Evolutionary conservation across 768 basidiomycete species (phyloP).

Genomic region (Amanita rimosa): DNA sequence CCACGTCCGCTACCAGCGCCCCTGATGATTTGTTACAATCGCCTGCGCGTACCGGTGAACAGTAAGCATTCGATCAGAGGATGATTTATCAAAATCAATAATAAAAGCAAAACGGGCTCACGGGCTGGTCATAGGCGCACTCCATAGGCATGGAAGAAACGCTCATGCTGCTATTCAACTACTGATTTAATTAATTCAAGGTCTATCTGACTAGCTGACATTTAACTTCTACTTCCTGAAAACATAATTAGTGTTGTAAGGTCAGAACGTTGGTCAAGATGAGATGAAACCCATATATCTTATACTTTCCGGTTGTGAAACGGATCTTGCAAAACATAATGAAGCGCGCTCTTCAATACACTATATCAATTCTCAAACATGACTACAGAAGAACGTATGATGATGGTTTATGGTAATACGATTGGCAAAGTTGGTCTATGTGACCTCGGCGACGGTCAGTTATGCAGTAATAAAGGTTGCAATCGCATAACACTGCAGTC

Average conservation of each 20-base stretch:
- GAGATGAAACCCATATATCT: conserved; percentile 39
- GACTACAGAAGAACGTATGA: conserved; percentile 28
- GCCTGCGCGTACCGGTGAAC: no score
- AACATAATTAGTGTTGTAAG: conserved; percentile 26
- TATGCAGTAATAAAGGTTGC: no score
- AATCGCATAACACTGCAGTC: no score
- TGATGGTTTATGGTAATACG: background rate
- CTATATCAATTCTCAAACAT: conserved; percentile 26
- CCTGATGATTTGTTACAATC: background rate
- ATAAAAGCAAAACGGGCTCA: conserved; percentile 38
- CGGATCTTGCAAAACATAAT: conserved; percentile 28
- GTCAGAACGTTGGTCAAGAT: conserved; percentile 21
- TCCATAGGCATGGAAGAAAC: conserved; percentile 40
- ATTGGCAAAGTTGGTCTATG: no score
- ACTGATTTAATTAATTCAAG: conserved; percentile 33
- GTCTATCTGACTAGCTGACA: conserved; percentile 16
- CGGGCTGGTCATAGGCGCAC: conserved; percentile 45
- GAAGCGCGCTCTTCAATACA: conserved; percentile 22
- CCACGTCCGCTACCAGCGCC: background rate
- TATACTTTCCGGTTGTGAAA: conserved; percentile 43
- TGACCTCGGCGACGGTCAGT: no score
- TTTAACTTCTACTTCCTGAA: conserved; percentile 4
- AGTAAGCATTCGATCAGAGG: conserved; percentile 30
- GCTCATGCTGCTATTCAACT: conserved; percentile 32
- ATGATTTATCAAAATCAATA: conserved; percentile 31